phyloP scores from a whole-genome alignment of 495 filamentous ascomycete genomes.

The Tuber magnatum region DNA sequence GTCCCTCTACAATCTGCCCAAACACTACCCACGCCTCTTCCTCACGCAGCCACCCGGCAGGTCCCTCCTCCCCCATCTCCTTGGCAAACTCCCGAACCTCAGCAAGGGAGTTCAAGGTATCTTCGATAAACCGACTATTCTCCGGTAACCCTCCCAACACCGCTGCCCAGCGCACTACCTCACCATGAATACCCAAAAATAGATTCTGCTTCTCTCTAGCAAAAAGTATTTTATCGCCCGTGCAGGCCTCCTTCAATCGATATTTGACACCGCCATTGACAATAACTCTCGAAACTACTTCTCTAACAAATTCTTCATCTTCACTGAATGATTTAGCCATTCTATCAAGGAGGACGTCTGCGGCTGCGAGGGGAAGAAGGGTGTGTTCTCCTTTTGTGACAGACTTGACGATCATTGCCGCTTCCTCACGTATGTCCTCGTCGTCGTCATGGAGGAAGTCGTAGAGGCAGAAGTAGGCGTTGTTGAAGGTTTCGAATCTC shows the following conservation, averaged over 20 bases:
- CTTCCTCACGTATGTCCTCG: slow-evolving; percentile 68
- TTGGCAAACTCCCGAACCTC: slow-evolving; percentile 7
- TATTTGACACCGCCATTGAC: slow-evolving; percentile 44
- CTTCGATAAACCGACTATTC: slow-evolving; percentile 44
- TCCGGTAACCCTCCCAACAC: slow-evolving; percentile 43
- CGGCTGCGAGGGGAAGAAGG: slow-evolving; percentile 43
- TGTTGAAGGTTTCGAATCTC: slow-evolving; percentile 13
- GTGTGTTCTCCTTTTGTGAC: slow-evolving; percentile 42
- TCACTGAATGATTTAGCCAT: slow-evolving; percentile 19
- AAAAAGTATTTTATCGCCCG: slow-evolving; percentile 68
- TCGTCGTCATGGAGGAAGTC: slow-evolving; percentile 80
- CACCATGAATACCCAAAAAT: slow-evolving; percentile 69
- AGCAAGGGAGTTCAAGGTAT: slow-evolving; percentile 10
- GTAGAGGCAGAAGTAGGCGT: slow-evolving; percentile 50
- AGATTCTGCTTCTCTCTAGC: slow-evolving; percentile 85
- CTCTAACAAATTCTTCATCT: slow-evolving; percentile 1
- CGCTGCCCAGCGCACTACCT: slow-evolving; percentile 58
- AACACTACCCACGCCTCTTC: slow-evolving; percentile 27
- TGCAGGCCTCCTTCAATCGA: slow-evolving; percentile 48
- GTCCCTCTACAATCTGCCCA: slow-evolving; percentile 37
- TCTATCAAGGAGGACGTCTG: slow-evolving; percentile 41
- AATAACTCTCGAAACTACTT: slow-evolving; percentile 36
- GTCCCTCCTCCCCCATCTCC: slow-evolving; percentile 17
- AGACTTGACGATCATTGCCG: slow-evolving; percentile 47
- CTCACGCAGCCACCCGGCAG: slow-evolving; percentile 24